phyloP scores from a whole-genome alignment of 352 stramenopile species.

The Saprolegnia parasitica region DNA sequence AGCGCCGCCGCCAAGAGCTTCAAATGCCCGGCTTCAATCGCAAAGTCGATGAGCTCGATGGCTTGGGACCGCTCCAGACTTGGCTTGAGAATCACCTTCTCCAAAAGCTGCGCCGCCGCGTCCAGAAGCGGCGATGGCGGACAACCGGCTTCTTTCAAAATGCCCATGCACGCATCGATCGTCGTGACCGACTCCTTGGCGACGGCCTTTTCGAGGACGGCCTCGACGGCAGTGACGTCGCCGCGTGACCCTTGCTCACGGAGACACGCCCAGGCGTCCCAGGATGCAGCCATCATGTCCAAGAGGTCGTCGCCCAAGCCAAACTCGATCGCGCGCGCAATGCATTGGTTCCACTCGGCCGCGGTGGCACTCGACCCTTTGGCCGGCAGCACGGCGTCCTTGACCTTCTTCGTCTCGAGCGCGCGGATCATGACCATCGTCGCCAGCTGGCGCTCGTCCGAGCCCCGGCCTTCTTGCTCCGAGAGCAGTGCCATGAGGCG shows the following conservation, averaged over 20 bases:
- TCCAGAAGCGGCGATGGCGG: not conserved
- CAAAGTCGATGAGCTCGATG: constrained; percentile 21
- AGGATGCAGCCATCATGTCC: not conserved
- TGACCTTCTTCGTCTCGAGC: not conserved
- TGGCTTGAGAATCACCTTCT: constrained; percentile 6
- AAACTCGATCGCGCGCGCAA: constrained; percentile 1
- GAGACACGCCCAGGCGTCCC: constrained; percentile 18
- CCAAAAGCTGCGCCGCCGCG: not conserved
- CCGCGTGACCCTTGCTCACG: not conserved
- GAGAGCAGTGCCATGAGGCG: constrained; percentile 6
- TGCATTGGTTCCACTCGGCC: not conserved
- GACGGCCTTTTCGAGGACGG: constrained; percentile 14
- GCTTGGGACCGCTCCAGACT: constrained; percentile 17
- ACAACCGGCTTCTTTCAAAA: constrained; percentile 1
- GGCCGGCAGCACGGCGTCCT: constrained; percentile 1
- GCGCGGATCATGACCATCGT: constrained; percentile 10
- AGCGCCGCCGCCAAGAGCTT: constrained; percentile 23
- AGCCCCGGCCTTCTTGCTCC: not conserved
- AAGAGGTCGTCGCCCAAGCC: constrained; percentile 12
- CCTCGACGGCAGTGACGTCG: constrained; percentile 15
- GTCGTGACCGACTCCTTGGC: constrained; percentile 7
- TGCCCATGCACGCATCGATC: constrained; percentile 8
- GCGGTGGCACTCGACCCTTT: not conserved
- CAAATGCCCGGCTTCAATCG: constrained; percentile 7
- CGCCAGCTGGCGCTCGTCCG: constrained; percentile 1